Percentiles rank a stretch among this genome's conserved stretches.
Conservation (phyloP, 331 rosid genomes). For the Erythrophleum ivorense region DNA sequence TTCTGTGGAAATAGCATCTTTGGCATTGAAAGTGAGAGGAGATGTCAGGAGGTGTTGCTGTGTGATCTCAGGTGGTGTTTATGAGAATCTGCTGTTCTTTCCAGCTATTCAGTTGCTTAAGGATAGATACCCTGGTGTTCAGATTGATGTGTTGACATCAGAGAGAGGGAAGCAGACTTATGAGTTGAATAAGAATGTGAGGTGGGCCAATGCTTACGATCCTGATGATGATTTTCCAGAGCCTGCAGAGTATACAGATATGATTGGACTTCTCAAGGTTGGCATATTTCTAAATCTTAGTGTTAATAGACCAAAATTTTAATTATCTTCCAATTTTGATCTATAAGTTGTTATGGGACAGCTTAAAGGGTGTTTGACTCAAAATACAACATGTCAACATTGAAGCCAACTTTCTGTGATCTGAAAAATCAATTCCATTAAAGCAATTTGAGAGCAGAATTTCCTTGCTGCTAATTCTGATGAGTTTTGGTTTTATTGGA, state of each 20-base stretch:
- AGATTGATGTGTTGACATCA: constrained; percentile 65
- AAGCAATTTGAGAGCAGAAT: constrained; percentile 27
- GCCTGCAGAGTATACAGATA: constrained; percentile 81
- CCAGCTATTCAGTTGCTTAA: constrained; percentile 79
- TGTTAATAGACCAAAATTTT: neutral
- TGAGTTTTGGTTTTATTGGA: neutral
- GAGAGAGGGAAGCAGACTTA: constrained; percentile 80
- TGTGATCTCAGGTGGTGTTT: constrained; percentile 83
- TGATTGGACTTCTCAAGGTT: constrained; percentile 80
- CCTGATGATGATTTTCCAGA: constrained; percentile 71
- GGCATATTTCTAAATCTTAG: constrained; percentile 34
- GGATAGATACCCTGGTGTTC: constrained; percentile 88
- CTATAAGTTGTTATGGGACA: neutral
- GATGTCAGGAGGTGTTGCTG: constrained; percentile 91
- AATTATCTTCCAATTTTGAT: neutral
- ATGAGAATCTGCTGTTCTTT: constrained; percentile 77
- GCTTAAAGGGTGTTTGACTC: neutral
- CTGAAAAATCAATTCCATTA: constrained; percentile 5
- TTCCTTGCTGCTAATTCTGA: constrained; percentile 8
- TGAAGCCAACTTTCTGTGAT: neutral
- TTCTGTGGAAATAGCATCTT: constrained; percentile 70
- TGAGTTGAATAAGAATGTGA: constrained; percentile 85
- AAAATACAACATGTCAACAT: neutral
- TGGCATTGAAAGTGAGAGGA: constrained; percentile 72
- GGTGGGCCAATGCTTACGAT: constrained; percentile 80